phyloP scores from a whole-genome alignment of 371 early-diverging fungal species.

The Mucor indicus region DNA sequence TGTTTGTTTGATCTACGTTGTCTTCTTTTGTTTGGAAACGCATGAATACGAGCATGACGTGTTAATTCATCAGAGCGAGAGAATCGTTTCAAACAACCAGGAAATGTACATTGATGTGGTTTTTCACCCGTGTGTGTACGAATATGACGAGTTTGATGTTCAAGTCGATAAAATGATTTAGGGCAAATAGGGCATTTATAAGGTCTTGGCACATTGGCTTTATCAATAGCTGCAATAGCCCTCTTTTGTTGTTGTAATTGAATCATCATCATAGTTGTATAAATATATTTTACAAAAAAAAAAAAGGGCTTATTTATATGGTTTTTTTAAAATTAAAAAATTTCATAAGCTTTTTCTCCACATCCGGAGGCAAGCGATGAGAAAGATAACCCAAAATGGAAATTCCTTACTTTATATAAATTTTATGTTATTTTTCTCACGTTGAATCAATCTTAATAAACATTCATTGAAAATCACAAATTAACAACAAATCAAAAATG shows the following conservation, averaged over 20 bases:
- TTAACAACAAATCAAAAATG: too few species aligned
- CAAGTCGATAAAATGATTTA: slow-evolving; percentile 69
- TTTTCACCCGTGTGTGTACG: slow-evolving; percentile 92
- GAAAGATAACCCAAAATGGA: slow-evolving; percentile 23
- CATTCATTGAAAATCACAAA: too few species aligned
- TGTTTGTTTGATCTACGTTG: slow-evolving; percentile 17
- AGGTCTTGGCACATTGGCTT: slow-evolving; percentile 51
- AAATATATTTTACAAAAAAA: slow-evolving; percentile 7
- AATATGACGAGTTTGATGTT: slow-evolving; percentile 85
- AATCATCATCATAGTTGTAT: too few species aligned
- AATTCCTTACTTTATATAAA: slow-evolving; percentile 11
- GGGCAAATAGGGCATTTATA: slow-evolving; percentile 69
- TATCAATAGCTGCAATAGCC: slow-evolving; percentile 31
- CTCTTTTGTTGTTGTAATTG: slow-evolving; percentile 20
- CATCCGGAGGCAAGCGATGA: slow-evolving; percentile 15
- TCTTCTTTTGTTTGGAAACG: slow-evolving; percentile 39
- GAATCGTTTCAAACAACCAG: slow-evolving; percentile 84
- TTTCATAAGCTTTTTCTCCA: slow-evolving; percentile 12
- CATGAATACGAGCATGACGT: slow-evolving; percentile 78
- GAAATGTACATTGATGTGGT: slow-evolving; percentile 79
- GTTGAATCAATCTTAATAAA: too few species aligned
- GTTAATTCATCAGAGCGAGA: slow-evolving; percentile 89
- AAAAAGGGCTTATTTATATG: too few species aligned
- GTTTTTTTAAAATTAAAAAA: slow-evolving; percentile 1
- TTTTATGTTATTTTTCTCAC: slow-evolving; percentile 24